These are phyloP conservation scores for Tolypocladium ophioglossoides DNA, from an alignment of 2,329 filamentous ascomycete genomes.

Conservation along the genomic window DNA sequence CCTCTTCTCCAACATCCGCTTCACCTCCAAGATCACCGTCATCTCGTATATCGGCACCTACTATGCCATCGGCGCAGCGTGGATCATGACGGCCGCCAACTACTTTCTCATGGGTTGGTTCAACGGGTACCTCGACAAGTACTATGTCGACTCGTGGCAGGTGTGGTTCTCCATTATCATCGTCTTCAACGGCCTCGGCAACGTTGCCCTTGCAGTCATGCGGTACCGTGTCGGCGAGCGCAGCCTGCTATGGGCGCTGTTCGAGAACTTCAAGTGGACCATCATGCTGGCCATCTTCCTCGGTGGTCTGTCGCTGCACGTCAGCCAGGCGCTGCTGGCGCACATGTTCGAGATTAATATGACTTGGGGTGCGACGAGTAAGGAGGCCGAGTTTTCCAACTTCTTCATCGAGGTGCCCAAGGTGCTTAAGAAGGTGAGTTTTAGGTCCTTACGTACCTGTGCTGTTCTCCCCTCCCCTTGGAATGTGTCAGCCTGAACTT, in stretches of 20 bases:
- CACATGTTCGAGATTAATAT: conserved; percentile 85
- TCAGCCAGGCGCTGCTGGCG: conserved; percentile 66
- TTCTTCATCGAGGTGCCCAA: conserved; percentile 79
- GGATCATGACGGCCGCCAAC: conserved; percentile 62
- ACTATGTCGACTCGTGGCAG: conserved; percentile 69
- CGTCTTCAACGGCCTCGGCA: conserved; percentile 67
- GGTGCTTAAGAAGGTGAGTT: conserved; percentile 64
- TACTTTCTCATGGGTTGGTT: conserved; percentile 71
- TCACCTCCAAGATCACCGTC: conserved; percentile 67
- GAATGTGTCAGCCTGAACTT: neutral
- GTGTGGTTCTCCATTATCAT: conserved; percentile 74
- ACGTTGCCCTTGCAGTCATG: conserved; percentile 61
- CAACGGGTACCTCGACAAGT: conserved; percentile 69
- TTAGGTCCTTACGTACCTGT: conserved; percentile 14
- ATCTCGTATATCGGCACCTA: conserved; percentile 72
- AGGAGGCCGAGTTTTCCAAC: conserved; percentile 71
- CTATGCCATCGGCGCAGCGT: conserved; percentile 67
- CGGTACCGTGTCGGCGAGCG: conserved; percentile 60
- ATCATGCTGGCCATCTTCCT: conserved; percentile 69
- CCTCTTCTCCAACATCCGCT: conserved; percentile 60
- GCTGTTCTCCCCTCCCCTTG: neutral
- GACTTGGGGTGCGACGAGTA: conserved; percentile 75
- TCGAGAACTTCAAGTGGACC: conserved; percentile 65
- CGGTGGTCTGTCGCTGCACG: conserved; percentile 69
- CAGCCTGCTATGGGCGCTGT: conserved; percentile 43